Evolutionary conservation across 2,329 filamentous ascomycete genomes (phyloP).

Genomic region (Neofusicoccum sp.): DNA sequence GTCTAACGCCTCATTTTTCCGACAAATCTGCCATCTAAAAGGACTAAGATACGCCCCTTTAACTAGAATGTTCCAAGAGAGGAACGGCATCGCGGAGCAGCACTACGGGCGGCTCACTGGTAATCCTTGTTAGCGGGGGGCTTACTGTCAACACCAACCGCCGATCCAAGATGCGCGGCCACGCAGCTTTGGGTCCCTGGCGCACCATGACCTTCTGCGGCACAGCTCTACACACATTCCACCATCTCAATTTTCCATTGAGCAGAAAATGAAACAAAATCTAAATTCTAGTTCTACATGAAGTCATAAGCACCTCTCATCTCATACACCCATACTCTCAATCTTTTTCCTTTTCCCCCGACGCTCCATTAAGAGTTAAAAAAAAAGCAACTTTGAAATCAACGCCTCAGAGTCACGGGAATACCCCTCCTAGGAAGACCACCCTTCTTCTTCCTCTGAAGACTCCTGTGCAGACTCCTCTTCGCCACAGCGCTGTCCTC

Average conservation of each 20-base stretch:
- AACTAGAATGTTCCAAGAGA: background rate
- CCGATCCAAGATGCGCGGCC: background rate
- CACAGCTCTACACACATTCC: too few relatives aligned
- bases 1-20: background rate
- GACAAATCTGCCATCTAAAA: background rate
- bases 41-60: background rate
- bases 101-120: background rate
- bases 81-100: background rate
- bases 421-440: background rate
- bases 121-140: background rate
- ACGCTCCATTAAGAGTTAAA: background rate
- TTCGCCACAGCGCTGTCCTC: conserved; percentile 19
- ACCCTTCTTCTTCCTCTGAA: background rate
- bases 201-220: too few relatives aligned
- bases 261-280: too few relatives aligned
- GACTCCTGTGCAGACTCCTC: conserved; percentile 15
- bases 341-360: background rate
- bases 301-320: background rate
- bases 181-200: too few relatives aligned
- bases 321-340: background rate
- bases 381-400: background rate
- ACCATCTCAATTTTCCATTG: too few relatives aligned
- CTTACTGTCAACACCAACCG: background rate
- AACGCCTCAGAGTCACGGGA: background rate
- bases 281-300: too few relatives aligned